phyloP scores from a whole-genome alignment of 805 yeast species.

The Saccharomycopsis sp. region DNA sequence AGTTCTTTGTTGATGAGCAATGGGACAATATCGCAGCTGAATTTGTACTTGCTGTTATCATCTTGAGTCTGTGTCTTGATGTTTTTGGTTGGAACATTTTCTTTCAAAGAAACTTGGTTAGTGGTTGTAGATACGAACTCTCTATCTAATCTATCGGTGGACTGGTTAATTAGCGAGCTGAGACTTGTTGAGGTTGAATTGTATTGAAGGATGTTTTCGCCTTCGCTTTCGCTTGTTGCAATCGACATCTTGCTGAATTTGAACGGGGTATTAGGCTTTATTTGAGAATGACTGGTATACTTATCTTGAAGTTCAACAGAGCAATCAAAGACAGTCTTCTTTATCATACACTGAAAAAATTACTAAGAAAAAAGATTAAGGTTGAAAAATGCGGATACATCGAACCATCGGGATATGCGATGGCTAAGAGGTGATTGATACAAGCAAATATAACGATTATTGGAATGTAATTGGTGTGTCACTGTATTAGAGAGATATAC shows the following conservation, averaged over 20 bases:
- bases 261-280: too few relatives aligned
- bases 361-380: too few relatives aligned
- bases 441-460: too few relatives aligned
- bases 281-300: too few relatives aligned
- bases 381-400: too few relatives aligned
- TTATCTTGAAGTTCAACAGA: too few relatives aligned
- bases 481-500: too few relatives aligned
- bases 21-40: slow-evolving; percentile 19
- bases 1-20: slow-evolving; percentile 14
- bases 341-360: too few relatives aligned
- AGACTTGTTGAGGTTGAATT: neutral
- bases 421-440: too few relatives aligned
- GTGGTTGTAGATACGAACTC: neutral
- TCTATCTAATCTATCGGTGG: neutral
- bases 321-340: too few relatives aligned
- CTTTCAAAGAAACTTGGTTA: neutral
- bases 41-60: slow-evolving; percentile 8
- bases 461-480: too few relatives aligned
- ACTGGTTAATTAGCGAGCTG: neutral
- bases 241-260: neutral
- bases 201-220: neutral
- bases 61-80: neutral
- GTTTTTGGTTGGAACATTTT: neutral
- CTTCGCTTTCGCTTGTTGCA: neutral
- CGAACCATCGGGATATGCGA: too few relatives aligned